Evolutionary conservation across 1,284 basidiomycete species (phyloP).

Genomic region (Porodaedalea pini): DNA sequence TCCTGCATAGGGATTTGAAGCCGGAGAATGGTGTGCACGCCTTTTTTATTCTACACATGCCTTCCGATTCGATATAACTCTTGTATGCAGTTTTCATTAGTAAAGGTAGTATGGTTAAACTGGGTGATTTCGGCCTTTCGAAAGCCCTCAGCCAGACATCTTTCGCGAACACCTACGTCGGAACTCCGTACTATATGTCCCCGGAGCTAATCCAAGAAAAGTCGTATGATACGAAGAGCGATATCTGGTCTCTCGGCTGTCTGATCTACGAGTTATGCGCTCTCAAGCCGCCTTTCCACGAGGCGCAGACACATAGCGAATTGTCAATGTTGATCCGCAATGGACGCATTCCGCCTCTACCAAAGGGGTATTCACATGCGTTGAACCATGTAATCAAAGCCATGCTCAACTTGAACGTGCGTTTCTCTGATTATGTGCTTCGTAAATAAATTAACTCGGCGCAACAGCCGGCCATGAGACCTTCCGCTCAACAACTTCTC

Average conservation of each 20-base stretch:
- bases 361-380: slow-evolving; percentile 74
- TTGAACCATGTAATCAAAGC: slow-evolving; percentile 74
- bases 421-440: slow-evolving; percentile 27
- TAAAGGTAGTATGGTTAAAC: slow-evolving; percentile 75
- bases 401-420: slow-evolving; percentile 83
- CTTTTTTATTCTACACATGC: not conserved
- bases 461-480: slow-evolving; percentile 74
- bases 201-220: slow-evolving; percentile 96
- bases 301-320: slow-evolving; percentile 85
- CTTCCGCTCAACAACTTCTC: slow-evolving; percentile 74
- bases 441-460: not conserved
- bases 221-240: slow-evolving; percentile 94
- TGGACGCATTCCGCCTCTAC: slow-evolving; percentile 82
- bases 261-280: slow-evolving; percentile 95
- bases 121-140: slow-evolving; percentile 94
- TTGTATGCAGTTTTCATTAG: slow-evolving; percentile 72
- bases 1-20: slow-evolving; percentile 93
- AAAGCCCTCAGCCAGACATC: slow-evolving; percentile 85
- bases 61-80: slow-evolving; percentile 13
- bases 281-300: slow-evolving; percentile 85
- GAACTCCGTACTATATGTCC: slow-evolving; percentile 99
- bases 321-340: slow-evolving; percentile 80
- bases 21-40: slow-evolving; percentile 84
- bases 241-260: slow-evolving; percentile 98
- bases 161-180: slow-evolving; percentile 96